A percentile compares a stretch with the other conserved stretches of the same genome.
phyloP scores from a whole-genome alignment of 75 land plant species.

The Cryptomeria japonica region DNA sequence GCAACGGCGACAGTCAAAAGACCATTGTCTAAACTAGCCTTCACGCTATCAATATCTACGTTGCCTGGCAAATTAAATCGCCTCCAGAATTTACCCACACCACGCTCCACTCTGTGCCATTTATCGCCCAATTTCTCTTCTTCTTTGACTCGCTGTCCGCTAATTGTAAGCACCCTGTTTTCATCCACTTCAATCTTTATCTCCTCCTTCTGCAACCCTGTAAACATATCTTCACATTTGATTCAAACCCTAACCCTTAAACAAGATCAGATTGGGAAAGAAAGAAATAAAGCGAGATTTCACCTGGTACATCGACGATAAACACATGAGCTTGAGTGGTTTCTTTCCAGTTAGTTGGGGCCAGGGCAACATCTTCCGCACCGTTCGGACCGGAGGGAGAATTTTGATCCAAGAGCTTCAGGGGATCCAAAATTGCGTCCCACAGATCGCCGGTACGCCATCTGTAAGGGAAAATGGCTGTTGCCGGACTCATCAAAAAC shows the following conservation, averaged over 20 bases:
- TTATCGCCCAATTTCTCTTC: conserved; percentile 19
- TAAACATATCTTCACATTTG: neutral
- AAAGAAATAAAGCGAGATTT: neutral
- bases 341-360: conserved; percentile 62
- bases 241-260: neutral
- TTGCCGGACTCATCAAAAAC: neutral
- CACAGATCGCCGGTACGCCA: conserved; percentile 8
- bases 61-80: conserved; percentile 18
- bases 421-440: conserved; percentile 39
- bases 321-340: conserved; percentile 45
- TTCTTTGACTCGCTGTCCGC: conserved; percentile 20
- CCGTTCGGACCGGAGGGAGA: conserved; percentile 23
- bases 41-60: conserved; percentile 18
- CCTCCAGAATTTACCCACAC: conserved; percentile 22
- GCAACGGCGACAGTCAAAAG: conserved; percentile 25
- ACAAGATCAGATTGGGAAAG: neutral
- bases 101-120: conserved; percentile 30
- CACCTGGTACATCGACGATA: conserved; percentile 58
- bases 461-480: conserved; percentile 26
- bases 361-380: conserved; percentile 19
- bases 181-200: conserved; percentile 24
- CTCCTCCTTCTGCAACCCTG: conserved; percentile 25
- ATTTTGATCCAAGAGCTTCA: conserved; percentile 29
- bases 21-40: conserved; percentile 20
- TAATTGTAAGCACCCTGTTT: conserved; percentile 10